Evolutionary conservation across 192 early-diverging fungal genomes (phyloP).

Genomic region (Coemansia sp.): DNA sequence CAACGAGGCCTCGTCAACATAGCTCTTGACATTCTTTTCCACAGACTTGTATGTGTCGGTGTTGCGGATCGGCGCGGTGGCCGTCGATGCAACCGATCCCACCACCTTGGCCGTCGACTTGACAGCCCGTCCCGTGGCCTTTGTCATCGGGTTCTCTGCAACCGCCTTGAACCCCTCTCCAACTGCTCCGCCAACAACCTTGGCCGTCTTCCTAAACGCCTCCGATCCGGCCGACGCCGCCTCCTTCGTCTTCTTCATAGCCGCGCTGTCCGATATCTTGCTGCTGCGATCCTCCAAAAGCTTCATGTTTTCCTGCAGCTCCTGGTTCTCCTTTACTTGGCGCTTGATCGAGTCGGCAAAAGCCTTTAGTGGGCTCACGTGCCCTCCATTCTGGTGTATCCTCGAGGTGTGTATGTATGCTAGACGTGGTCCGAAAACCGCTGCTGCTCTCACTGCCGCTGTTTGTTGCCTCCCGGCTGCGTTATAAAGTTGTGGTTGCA

Average conservation of each 20-base stretch:
- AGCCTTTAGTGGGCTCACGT: conserved; percentile 65
- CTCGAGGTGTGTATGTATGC: conserved; percentile 40
- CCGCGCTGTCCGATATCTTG: conserved; percentile 81
- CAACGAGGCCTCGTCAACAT: conserved; percentile 69
- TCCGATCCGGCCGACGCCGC: conserved; percentile 59
- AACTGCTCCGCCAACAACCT: conserved; percentile 64
- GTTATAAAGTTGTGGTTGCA: conserved; percentile 18
- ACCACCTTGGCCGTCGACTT: conserved; percentile 65
- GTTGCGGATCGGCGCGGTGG: conserved; percentile 68
- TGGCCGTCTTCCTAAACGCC: conserved; percentile 70
- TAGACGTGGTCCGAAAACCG: neutral
- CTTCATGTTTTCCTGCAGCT: conserved; percentile 90
- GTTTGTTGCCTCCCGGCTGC: conserved; percentile 1
- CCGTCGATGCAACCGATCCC: conserved; percentile 62
- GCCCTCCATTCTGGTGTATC: conserved; percentile 38
- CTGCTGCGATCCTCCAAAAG: conserved; percentile 78
- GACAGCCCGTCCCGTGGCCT: conserved; percentile 72
- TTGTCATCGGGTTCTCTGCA: conserved; percentile 74
- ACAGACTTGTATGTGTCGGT: conserved; percentile 65
- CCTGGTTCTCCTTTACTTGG: conserved; percentile 93
- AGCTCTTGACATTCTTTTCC: conserved; percentile 64
- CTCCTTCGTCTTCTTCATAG: conserved; percentile 84
- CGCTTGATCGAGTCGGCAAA: conserved; percentile 90
- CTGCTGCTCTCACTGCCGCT: neutral
- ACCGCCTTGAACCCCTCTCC: conserved; percentile 68